These are phyloP conservation scores for Scopulariopsis brevicaulis DNA, from an alignment of 2,329 filamentous ascomycete genomes.

Conservation along the genomic window DNA sequence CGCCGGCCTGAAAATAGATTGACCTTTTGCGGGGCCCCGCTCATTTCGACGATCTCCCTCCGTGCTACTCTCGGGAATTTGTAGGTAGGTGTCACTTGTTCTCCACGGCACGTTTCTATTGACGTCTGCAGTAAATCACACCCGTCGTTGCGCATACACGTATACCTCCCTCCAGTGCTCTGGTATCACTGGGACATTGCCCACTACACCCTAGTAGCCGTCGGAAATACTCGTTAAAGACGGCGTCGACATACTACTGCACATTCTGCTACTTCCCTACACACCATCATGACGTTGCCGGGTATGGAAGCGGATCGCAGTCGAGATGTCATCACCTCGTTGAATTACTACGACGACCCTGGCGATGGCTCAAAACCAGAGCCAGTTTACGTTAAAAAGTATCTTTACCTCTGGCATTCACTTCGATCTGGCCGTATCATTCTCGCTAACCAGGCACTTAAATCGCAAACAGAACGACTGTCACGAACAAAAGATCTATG, in stretches of 20 bases:
- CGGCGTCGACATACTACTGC: too few relatives aligned
- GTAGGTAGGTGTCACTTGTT: too few relatives aligned
- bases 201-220: too few relatives aligned
- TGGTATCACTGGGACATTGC: too few relatives aligned
- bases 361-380: constrained; percentile 27
- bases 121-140: too few relatives aligned
- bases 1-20: neutral
- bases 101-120: too few relatives aligned
- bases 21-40: neutral
- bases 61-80: too few relatives aligned
- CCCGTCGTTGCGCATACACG: too few relatives aligned
- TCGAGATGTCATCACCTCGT: constrained; percentile 18
- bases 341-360: constrained; percentile 27
- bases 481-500: constrained; percentile 1
- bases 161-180: too few relatives aligned
- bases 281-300: too few relatives aligned
- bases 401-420: neutral
- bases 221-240: too few relatives aligned
- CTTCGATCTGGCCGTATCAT: neutral
- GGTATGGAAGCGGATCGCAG: neutral
- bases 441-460: neutral
- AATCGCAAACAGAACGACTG: neutral
- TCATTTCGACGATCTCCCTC: neutral
- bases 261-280: too few relatives aligned
- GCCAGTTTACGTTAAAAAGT: constrained; percentile 19